These are phyloP conservation scores for Podospora comata DNA, from an alignment of 495 filamentous ascomycete genomes.

Conservation along the genomic window DNA sequence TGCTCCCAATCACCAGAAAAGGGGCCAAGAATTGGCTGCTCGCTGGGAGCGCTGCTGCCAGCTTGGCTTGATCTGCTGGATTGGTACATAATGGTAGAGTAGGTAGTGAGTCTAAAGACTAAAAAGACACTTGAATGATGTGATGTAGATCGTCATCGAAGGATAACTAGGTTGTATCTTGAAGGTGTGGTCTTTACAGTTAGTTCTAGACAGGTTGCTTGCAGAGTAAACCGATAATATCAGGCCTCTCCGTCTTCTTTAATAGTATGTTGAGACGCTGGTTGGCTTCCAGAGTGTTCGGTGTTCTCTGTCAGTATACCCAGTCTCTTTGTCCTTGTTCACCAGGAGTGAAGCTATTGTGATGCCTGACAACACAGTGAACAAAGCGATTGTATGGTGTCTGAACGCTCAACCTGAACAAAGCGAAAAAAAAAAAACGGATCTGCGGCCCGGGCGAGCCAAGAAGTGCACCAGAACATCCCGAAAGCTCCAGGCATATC, in stretches of 20 bases:
- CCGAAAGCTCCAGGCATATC: background rate
- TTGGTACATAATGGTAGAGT: background rate
- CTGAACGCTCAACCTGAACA: background rate
- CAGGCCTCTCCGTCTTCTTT: background rate
- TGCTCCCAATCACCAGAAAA: background rate
- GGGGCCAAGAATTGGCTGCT: background rate
- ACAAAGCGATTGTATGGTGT: background rate
- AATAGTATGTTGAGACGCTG: background rate
- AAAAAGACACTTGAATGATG: background rate
- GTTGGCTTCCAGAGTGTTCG: background rate
- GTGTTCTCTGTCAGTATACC: background rate
- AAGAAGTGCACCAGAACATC: background rate
- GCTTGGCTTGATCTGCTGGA: background rate
- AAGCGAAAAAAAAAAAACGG: background rate
- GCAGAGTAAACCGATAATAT: background rate
- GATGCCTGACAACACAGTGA: background rate
- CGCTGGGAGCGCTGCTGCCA: background rate
- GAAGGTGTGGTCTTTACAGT: background rate
- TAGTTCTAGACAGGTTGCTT: background rate
- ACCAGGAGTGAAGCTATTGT: background rate
- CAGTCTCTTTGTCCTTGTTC: background rate
- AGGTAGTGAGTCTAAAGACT: background rate
- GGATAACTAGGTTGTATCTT: background rate
- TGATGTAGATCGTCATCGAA: background rate
- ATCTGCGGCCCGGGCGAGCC: background rate